Evolutionary conservation across 352 stramenopile genomes (phyloP).

Genomic region (Phytophthora sp.): DNA sequence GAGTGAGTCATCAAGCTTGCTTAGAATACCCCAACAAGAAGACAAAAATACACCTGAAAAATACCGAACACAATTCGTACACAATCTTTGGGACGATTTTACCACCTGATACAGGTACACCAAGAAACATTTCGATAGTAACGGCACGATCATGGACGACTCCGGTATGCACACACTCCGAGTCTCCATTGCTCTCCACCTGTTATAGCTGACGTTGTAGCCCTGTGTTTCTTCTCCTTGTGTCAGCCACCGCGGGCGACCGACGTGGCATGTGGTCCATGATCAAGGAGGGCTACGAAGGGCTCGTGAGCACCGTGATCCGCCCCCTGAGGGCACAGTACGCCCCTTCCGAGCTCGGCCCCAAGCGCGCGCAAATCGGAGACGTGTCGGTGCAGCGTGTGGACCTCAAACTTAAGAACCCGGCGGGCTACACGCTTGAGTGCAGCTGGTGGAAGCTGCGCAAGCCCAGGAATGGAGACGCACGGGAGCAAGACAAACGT

Average conservation of each 20-base stretch:
- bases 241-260: conserved; percentile 45
- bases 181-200: not conserved
- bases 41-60: conserved; percentile 16
- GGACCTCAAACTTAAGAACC: conserved; percentile 81
- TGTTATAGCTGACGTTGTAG: conserved; percentile 16
- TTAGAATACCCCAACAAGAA: conserved; percentile 17
- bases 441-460: conserved; percentile 89
- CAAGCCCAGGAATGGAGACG: conserved; percentile 8
- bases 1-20: conserved; percentile 19
- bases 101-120: conserved; percentile 30
- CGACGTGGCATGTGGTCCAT: conserved; percentile 82
- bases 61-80: not conserved
- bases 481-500: conserved; percentile 38
- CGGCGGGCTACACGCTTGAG: conserved; percentile 74
- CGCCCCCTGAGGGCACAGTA: conserved; percentile 75
- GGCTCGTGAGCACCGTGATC: conserved; percentile 84
- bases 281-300: conserved; percentile 86
- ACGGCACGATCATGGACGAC: conserved; percentile 47
- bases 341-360: conserved; percentile 63
- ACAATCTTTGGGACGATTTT: not conserved
- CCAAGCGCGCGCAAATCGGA: conserved; percentile 59
- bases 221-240: conserved; percentile 7
- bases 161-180: conserved; percentile 29
- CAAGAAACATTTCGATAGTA: conserved; percentile 6
- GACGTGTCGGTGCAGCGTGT: conserved; percentile 66